Base-by-base conservation (phyloP, 352 stramenopile species). In the Blastocystis sp. region DNA sequence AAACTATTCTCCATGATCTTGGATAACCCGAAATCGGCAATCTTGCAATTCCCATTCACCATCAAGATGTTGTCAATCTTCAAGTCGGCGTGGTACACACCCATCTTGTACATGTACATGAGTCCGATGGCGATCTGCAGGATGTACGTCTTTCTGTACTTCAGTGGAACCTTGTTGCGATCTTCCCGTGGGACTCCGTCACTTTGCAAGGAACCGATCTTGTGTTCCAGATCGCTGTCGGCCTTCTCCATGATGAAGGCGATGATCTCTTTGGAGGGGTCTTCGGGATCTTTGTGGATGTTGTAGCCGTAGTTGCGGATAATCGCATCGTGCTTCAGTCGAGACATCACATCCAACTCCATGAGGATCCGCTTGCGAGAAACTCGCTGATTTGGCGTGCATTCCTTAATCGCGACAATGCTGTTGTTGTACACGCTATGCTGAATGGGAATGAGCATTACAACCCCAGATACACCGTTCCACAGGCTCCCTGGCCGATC, bases 31-130 rank as follows among this genome's bases (percentile, higher is more conserved):
- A 81, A 81, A 38, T 81, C 71, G 10, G 71, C 43, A 43, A 81
- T 81, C 52, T 66, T 81, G 19, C 62, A 34, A 28, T 68, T n/a
- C 24, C 48, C 71, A 6, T 81, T 66, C 0, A 34, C 43, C 2
- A 81, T n/a, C 11, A 81, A 34, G 28, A 81, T 48, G 38, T 81
- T 81, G 40, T 81, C 71, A 1, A 81, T 34, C 38, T 81, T 81
- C 52, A 81, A 48, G 63, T 81, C 71, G 10, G n/a, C 42, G 34
- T 81, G 71, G 10, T 34, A 65, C 11, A 81, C 42, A 2, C 52
- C 24, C 4, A 54, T 63, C 7, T 10, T 42, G 38, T 52, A 64
- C 34, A 61, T 43, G 28, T 65, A 81, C 11, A 57, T 34, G 17
- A 81, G 71, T 40, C 71, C 71, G 6, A n/a, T 52, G 28, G 71